A percentile compares a stretch with the other conserved stretches of the same genome.
Evolutionary conservation across 139 green algal species (phyloP).

Genomic region (Cymbomonas tetramitiformis): DNA sequence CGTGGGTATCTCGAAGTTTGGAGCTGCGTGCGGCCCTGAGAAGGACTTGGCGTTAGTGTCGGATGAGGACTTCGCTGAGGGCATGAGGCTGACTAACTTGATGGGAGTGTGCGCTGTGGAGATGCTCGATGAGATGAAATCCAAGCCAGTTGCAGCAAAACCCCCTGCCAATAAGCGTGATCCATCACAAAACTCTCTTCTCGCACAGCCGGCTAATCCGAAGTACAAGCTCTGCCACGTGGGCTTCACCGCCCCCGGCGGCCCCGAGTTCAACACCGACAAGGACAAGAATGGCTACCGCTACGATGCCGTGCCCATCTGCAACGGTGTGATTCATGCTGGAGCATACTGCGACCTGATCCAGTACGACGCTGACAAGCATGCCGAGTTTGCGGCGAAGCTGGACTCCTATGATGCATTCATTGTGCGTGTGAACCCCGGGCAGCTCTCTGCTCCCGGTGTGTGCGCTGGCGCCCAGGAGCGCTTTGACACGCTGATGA

Average conservation of each 20-base stretch:
- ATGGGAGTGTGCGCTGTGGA: neutral
- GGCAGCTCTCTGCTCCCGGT: slow-evolving; percentile 2
- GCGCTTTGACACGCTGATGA: slow-evolving; percentile 8
- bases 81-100: neutral
- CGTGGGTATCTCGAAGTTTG: slow-evolving; percentile 24
- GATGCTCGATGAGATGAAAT: too few species aligned
- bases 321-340: slow-evolving; percentile 25
- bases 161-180: too few species aligned
- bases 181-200: too few species aligned
- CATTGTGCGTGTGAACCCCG: slow-evolving; percentile 26
- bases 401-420: slow-evolving; percentile 5
- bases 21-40: neutral
- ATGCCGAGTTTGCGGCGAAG: neutral
- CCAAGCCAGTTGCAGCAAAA: too few species aligned
- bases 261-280: too few species aligned
- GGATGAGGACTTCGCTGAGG: neutral
- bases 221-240: too few species aligned
- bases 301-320: slow-evolving; percentile 25
- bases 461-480: neutral
- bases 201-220: too few species aligned
- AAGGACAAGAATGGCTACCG: slow-evolving; percentile 23
- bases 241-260: too few species aligned
- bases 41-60: neutral
- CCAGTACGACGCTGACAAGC: slow-evolving; percentile 17
- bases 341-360: slow-evolving; percentile 10